Evolutionary conservation across 2,329 filamentous ascomycete genomes (phyloP).

Genomic region (Nigrospora sphaerica): DNA sequence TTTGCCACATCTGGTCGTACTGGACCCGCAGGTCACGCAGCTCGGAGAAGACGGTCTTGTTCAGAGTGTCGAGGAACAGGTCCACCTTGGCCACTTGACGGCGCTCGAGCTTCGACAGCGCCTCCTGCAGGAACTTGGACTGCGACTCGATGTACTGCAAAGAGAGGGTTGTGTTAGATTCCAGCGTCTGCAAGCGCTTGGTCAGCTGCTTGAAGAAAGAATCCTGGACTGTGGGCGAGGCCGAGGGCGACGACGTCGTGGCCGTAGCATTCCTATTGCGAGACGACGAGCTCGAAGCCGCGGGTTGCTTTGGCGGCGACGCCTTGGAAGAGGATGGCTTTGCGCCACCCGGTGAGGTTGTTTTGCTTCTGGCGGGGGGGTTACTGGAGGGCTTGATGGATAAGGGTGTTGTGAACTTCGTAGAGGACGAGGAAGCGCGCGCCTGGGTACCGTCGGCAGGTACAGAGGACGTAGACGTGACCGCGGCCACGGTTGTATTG

Average conservation of each 20-base stretch:
- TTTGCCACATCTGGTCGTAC: slow-evolving; percentile 96
- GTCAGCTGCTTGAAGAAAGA: slow-evolving; percentile 96
- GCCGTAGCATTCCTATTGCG: slow-evolving; percentile 31
- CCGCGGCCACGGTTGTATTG: too few species aligned
- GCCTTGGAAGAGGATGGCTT: slow-evolving; percentile 19
- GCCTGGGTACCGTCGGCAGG: too few species aligned
- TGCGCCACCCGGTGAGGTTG: slow-evolving; percentile 16
- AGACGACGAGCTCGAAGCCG: slow-evolving; percentile 13
- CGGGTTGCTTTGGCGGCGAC: slow-evolving; percentile 10
- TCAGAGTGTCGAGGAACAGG: slow-evolving; percentile 76
- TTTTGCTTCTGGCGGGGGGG: slow-evolving; percentile 13
- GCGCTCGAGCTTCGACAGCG: slow-evolving; percentile 79
- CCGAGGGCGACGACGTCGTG: slow-evolving; percentile 33
- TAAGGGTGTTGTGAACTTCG: slow-evolving; percentile 8
- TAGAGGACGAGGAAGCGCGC: slow-evolving; percentile 1
- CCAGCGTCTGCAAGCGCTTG: slow-evolving; percentile 84
- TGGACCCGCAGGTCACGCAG: slow-evolving; percentile 70
- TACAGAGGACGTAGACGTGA: too few species aligned
- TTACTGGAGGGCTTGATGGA: slow-evolving; percentile 8
- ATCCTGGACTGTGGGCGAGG: slow-evolving; percentile 84
- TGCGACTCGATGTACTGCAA: slow-evolving; percentile 96
- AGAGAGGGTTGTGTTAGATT: slow-evolving; percentile 87
- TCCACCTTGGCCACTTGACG: slow-evolving; percentile 79
- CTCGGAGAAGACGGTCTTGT: slow-evolving; percentile 78
- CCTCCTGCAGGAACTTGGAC: slow-evolving; percentile 81